Evolutionary conservation across 805 yeast species (phyloP), one percentile per base, ranked within the genome.

Genomic region (Pichia cabralensis): DNA sequence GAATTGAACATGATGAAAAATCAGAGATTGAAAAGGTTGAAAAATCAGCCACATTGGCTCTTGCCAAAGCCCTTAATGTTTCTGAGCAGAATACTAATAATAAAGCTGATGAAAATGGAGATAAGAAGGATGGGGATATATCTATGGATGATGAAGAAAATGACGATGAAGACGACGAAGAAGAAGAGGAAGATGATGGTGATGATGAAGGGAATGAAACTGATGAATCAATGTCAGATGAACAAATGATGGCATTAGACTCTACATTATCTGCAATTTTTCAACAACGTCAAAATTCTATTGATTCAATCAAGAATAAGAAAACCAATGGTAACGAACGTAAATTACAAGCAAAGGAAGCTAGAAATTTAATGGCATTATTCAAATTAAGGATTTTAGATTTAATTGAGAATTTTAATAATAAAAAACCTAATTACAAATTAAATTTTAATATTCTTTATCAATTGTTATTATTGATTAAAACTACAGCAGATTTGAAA

Each of bases 231-330:
- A 83, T 86, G 94, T 94, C 88, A 40, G 96, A 88, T 56, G 96
- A 88, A 48, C 86, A 86, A 53, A 89, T 89, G 97, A 76, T 86
- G 78, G 94, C 88, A 15, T 71, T 89, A 47, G 97, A 89, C 52
- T 81, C 69, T 16, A 92, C 85, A 41, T 62, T 89, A 21, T 73
- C 96, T 0, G 69, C 69, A 35, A 89, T 89, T 36, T 89, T 89
- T 67, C 74, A 80, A 49, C 89, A 85, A 48, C 72, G 96, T 47
- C 74, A 76, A 45, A 76, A 72, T 40, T 80, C 82, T 0, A 55
- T 84, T 35, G 57, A 73, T 8, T 52, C 51, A 7, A 45, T 62
- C 18, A 61, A 62, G 22, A 59, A 71, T 3, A 69, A 69, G 6
- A 51, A 59, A 4, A 33, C 34, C 8, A 37, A 35, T 23, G 86